A percentile compares a stretch with the other conserved stretches of the same genome.
Conservation (phyloP, 345 rosid genomes). For the Pistacia integerrima region DNA sequence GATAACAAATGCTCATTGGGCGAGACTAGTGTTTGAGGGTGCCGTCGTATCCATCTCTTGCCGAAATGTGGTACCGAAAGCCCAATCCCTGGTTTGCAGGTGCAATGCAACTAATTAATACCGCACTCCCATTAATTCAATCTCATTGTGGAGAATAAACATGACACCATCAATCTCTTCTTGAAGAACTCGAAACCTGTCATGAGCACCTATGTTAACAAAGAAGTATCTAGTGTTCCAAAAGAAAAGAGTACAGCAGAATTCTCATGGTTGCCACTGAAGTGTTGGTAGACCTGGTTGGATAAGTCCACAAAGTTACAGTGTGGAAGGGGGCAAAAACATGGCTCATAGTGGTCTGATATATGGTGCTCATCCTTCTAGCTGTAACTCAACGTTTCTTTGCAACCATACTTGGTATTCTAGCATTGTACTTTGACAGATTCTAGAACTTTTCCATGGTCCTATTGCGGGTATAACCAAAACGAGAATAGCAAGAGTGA, state of each 20-base stretch:
- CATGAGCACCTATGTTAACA: no score
- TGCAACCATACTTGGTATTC: neutral
- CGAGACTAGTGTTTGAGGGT: no score
- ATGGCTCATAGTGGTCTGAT: neutral
- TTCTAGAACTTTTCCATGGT: neutral
- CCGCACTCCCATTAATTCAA: no score
- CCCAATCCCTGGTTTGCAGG: no score
- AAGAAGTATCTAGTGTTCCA: neutral
- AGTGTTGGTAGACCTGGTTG: neutral
- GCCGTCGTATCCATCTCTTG: no score
- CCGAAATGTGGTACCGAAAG: no score
- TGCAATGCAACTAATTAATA: no score
- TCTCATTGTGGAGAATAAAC: no score
- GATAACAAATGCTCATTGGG: no score
- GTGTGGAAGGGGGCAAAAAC: neutral
- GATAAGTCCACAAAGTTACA: neutral
- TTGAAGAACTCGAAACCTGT: neutral
- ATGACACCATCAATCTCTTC: no score
- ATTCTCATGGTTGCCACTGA: neutral
- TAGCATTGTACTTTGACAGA: neutral
- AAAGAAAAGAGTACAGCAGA: neutral
- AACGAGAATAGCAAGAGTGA: neutral
- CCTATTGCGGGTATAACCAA: neutral
- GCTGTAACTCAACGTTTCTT: neutral
- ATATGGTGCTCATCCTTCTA: neutral